Evolutionary conservation across 2,329 filamentous ascomycete genomes (phyloP).

Genomic region (Fusarium oligoseptatum): DNA sequence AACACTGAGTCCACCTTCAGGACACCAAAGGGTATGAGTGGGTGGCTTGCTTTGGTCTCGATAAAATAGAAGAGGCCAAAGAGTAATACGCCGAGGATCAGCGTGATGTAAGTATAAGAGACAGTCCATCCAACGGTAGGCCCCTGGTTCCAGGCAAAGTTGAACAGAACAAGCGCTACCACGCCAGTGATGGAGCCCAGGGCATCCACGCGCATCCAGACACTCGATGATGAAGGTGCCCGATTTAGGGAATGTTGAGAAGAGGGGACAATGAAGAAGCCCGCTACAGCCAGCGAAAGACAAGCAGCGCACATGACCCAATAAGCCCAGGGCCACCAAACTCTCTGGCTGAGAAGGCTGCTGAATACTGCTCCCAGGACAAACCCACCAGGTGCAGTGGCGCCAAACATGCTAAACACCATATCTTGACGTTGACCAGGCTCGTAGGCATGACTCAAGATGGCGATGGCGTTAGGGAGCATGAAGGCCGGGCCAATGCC

Average conservation of each 20-base stretch:
- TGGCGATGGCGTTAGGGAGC: conserved; percentile 68
- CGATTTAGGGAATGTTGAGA: background rate
- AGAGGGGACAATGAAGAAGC: conserved; percentile 47
- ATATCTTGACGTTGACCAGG: conserved; percentile 52
- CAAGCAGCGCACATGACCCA: conserved; percentile 53
- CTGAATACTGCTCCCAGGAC: conserved; percentile 48
- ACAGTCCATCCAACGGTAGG: conserved; percentile 67
- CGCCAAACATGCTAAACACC: conserved; percentile 53
- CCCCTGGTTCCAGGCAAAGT: conserved; percentile 74
- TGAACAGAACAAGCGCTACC: conserved; percentile 67
- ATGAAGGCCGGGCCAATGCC: conserved; percentile 67
- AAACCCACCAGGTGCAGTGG: conserved; percentile 50
- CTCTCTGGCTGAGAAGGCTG: conserved; percentile 45
- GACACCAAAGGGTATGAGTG: conserved; percentile 66
- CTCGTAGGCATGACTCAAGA: conserved; percentile 66
- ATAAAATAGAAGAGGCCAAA: conserved; percentile 66
- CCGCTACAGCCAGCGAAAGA: conserved; percentile 42
- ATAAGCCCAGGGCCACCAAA: conserved; percentile 60
- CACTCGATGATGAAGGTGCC: conserved; percentile 16
- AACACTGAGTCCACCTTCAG: conserved; percentile 51
- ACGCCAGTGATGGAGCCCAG: conserved; percentile 59
- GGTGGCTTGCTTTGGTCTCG: conserved; percentile 61
- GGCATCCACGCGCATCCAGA: conserved; percentile 48
- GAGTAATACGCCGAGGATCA: conserved; percentile 67
- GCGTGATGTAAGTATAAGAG: conserved; percentile 64